Conservation (phyloP, 345 rosid genomes). For the Gossypium arboreum region DNA sequence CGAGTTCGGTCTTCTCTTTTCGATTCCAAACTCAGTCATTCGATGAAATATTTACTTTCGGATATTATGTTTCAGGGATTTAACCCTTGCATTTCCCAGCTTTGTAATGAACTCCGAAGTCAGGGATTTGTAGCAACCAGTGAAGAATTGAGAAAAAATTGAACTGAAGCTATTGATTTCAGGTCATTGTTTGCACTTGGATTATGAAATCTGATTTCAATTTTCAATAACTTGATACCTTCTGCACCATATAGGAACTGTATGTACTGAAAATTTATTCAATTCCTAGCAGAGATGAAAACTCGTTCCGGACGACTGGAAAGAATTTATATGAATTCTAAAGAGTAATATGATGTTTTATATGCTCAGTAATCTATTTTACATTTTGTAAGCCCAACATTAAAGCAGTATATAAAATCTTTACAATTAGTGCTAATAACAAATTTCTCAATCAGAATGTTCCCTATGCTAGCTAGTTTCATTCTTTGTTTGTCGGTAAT, state of each 20-base stretch:
- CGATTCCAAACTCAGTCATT: background rate
- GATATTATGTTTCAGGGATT: constrained; percentile 43
- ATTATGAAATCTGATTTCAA: background rate
- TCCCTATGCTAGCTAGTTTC: constrained; percentile 1
- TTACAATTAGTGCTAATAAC: background rate
- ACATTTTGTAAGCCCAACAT: background rate
- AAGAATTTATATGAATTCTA: background rate
- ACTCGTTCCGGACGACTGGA: background rate
- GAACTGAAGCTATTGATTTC: background rate
- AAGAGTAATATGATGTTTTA: too few relatives aligned
- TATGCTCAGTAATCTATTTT: background rate
- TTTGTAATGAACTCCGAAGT: constrained; percentile 46
- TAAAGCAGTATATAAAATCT: background rate
- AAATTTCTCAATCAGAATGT: background rate
- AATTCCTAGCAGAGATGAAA: background rate
- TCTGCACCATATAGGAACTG: background rate
- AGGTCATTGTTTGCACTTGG: background rate
- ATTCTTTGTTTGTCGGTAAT: background rate
- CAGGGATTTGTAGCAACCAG: constrained; percentile 9
- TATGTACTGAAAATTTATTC: too few relatives aligned
- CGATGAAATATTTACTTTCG: background rate
- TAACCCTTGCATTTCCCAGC: constrained; percentile 58
- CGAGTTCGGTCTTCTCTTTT: background rate
- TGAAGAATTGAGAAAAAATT: background rate
- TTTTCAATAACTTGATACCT: background rate